Base-by-base conservation (phyloP, 768 basidiomycete genomes). In the Boletus tomentosulus region DNA sequence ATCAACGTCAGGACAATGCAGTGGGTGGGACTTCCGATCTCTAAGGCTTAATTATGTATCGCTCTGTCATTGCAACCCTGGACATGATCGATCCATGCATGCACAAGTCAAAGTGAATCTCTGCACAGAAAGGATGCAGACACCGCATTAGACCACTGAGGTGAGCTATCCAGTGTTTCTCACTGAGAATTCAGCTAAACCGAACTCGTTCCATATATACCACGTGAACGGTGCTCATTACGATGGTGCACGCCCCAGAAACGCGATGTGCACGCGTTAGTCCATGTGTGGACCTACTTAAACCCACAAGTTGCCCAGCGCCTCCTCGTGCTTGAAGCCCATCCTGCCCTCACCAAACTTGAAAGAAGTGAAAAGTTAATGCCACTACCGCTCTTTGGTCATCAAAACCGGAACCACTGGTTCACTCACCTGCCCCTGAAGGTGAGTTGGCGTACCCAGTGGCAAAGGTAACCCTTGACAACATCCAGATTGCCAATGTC, bases 351-450 rank as follows among this genome's bases (percentile, higher is more conserved):
- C 52, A 58, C 54, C 35, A 4, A 28, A 22, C 30, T 22, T 33
- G 37, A 31, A 13, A 53, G 44, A 27, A 15, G 9, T 22, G 31
- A n/a, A 45, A 41, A 30, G 16, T 44, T 3, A 24, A 71, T 70
- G 68, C 65, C 66, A 30, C 48, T 64, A 2, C 59, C 39, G 22
- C 11, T 62, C 0, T 66, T 69, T 46, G 38, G 55, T 41, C 37
- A 51, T 42, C 56, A 58, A 0, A 60, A 60, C 58, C 66, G 62
- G 72, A 59, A 69, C 49, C 13, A 22, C 49, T 78, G 80, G 79
- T 74, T 69, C 44, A 77, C 77, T 58, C 78, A 77, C 44, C 68
- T 85, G 57, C 61, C 75, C 47, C 73, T 85, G 66, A 85, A 85
- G 74, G 83, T 80, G 41, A 45, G 56, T 37, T 34, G n/a, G 43